Conservation (phyloP, 306 rosid species). For the Pachyrhizus erosus region DNA sequence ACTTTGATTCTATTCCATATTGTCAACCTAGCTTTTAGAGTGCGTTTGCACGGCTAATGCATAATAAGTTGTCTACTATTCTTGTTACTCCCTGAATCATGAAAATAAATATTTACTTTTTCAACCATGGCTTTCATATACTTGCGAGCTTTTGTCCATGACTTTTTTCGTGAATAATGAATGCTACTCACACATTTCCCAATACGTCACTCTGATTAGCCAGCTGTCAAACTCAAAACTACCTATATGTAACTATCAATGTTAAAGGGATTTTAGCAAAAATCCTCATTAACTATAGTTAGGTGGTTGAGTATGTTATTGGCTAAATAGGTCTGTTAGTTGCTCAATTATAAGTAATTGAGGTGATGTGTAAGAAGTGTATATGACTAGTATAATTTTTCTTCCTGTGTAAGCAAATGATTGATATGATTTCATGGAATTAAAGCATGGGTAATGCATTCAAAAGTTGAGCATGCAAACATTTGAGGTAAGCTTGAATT, state of each 20-base stretch:
- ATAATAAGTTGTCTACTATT: not conserved
- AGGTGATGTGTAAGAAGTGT: not conserved
- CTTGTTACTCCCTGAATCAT: not conserved
- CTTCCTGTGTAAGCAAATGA: slow-evolving; percentile 2
- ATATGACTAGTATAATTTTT: not conserved
- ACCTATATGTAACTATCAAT: slow-evolving; percentile 7
- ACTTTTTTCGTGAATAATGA: not conserved
- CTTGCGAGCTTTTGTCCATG: not conserved
- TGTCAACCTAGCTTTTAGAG: slow-evolving; percentile 15
- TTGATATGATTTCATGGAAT: slow-evolving; percentile 26
- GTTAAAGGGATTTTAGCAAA: not conserved
- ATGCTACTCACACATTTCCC: not conserved
- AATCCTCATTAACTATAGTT: not conserved
- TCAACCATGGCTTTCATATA: not conserved
- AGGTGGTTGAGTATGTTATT: not conserved
- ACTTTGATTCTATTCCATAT: not conserved
- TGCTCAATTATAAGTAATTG: not conserved
- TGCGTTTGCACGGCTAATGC: slow-evolving; percentile 29
- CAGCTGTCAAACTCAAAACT: not conserved
- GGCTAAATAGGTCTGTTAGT: slow-evolving; percentile 10
- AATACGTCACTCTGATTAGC: slow-evolving; percentile 32
- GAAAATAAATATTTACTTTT: slow-evolving; percentile 9
- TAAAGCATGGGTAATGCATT: slow-evolving; percentile 9
- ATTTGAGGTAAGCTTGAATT: slow-evolving; percentile 30
- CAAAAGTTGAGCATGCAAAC: slow-evolving; percentile 18